Percentiles rank a stretch among this genome's conserved stretches.
phyloP scores from a whole-genome alignment of 106 monocot species.

The Dendrobium huoshanense region DNA sequence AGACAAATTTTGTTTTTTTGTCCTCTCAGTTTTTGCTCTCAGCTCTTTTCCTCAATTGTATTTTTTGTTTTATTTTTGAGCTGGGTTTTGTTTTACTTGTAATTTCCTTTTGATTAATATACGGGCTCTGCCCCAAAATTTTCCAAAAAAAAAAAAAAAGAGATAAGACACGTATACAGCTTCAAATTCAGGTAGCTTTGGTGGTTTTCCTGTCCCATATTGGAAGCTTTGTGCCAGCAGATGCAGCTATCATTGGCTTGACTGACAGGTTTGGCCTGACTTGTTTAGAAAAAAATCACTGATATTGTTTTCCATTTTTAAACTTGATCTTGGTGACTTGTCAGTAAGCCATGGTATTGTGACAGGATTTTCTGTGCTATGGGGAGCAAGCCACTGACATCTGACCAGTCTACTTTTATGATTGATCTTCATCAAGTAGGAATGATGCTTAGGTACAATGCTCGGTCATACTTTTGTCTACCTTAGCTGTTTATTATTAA shows the following conservation, averaged over 20 bases:
- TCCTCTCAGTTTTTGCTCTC: too few species aligned
- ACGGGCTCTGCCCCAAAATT: too few species aligned
- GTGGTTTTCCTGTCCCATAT: constrained; percentile 94
- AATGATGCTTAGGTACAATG: constrained; percentile 81
- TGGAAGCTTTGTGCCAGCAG: constrained; percentile 99
- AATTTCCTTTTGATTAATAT: too few species aligned
- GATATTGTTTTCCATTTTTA: not conserved
- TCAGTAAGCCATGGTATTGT: not conserved
- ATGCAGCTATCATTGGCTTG: constrained; percentile 79
- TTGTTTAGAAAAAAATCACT: not conserved
- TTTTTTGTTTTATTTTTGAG: too few species aligned
- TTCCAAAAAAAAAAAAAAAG: too few species aligned
- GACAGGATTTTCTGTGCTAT: constrained; percentile 90
- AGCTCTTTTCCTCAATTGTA: too few species aligned
- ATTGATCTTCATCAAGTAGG: constrained; percentile 99
- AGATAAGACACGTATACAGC: not conserved
- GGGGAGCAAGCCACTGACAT: constrained; percentile 78
- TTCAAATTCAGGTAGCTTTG: constrained; percentile 76
- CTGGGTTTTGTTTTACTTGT: too few species aligned
- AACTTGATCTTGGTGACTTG: not conserved
- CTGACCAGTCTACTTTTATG: constrained; percentile 95
- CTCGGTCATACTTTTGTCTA: not conserved
- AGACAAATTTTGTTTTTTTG: too few species aligned
- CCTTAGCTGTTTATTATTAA: not conserved
- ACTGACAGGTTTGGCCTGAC: constrained; percentile 69